phyloP scores from a whole-genome alignment of 331 rosid genomes.

The Stylosanthes scabra region DNA sequence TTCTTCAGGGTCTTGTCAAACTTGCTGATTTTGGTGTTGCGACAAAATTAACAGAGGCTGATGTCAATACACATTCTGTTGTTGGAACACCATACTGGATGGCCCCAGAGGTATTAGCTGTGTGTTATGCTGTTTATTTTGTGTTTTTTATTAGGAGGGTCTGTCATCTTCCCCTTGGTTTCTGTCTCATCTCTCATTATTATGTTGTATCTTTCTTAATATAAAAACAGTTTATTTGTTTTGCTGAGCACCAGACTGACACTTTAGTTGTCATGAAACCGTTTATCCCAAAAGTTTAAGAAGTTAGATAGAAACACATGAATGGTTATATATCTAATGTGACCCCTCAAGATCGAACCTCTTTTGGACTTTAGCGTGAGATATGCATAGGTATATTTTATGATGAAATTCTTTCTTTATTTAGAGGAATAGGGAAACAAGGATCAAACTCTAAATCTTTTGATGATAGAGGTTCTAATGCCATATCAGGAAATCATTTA shows the following conservation, averaged over 20 bases:
- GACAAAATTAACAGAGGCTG: constrained; percentile 96
- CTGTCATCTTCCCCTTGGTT: constrained; percentile 22
- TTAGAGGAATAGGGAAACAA: too few relatives aligned
- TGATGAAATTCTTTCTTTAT: too few relatives aligned
- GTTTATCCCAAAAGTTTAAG: too few relatives aligned
- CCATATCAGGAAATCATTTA: too few relatives aligned
- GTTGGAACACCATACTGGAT: constrained; percentile 99
- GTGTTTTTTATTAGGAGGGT: constrained; percentile 11
- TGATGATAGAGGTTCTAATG: too few relatives aligned
- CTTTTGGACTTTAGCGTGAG: too few relatives aligned
- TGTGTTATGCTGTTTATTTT: constrained; percentile 26
- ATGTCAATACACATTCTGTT: constrained; percentile 99
- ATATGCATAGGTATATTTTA: too few relatives aligned
- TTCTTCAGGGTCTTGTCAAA: constrained; percentile 92
- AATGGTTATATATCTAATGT: too few relatives aligned
- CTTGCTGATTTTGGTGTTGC: constrained; percentile 99
- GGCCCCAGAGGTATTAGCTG: constrained; percentile 94
- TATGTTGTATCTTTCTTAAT: constrained; percentile 30
- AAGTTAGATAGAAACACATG: too few relatives aligned
- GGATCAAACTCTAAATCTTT: too few relatives aligned
- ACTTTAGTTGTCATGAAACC: too few relatives aligned
- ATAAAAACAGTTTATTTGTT: constrained; percentile 29
- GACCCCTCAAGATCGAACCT: too few relatives aligned
- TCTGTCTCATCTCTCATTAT: constrained; percentile 14
- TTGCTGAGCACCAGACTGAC: constrained; percentile 27